Conservation (phyloP, 768 basidiomycete genomes). For the Termitomyces sp. region DNA sequence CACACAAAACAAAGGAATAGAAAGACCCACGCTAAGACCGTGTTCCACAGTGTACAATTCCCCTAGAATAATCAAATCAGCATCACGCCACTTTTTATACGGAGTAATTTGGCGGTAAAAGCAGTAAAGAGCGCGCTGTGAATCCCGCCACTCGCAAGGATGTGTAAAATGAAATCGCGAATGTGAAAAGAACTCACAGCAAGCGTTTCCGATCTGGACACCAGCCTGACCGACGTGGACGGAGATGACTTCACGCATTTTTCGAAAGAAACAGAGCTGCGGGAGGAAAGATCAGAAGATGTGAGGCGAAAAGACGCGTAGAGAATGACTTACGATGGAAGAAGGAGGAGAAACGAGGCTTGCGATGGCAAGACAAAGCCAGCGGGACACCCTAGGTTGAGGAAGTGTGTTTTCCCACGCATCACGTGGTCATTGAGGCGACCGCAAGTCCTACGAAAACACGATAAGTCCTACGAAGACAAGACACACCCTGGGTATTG, state of each 20-base stretch:
- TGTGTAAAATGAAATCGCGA: slow-evolving; percentile 1
- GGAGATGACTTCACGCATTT: slow-evolving; percentile 93
- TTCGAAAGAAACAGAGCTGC: slow-evolving; percentile 24
- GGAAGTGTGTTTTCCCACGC: slow-evolving; percentile 39
- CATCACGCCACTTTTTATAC: slow-evolving; percentile 19
- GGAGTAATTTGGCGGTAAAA: background rate
- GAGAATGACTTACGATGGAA: slow-evolving; percentile 25
- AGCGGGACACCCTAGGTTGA: slow-evolving; percentile 40
- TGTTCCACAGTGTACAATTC: slow-evolving; percentile 98
- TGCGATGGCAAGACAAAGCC: slow-evolving; percentile 44
- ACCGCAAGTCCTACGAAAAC: background rate
- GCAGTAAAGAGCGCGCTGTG: slow-evolving; percentile 16
- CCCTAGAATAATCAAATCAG: slow-evolving; percentile 50
- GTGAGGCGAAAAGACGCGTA: slow-evolving; percentile 20
- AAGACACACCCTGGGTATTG: too few species aligned
- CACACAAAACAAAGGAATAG: background rate
- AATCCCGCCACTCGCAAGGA: slow-evolving; percentile 7
- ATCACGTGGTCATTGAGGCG: slow-evolving; percentile 30
- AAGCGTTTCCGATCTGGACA: slow-evolving; percentile 93
- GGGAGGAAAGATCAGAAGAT: slow-evolving; percentile 19
- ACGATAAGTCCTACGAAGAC: too few species aligned
- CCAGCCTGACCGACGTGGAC: slow-evolving; percentile 97
- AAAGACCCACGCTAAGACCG: slow-evolving; percentile 78
- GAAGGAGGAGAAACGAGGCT: slow-evolving; percentile 20
- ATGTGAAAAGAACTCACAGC: slow-evolving; percentile 59